These are phyloP conservation scores for Trichoderma sp. DNA, from an alignment of 2,329 filamentous ascomycete species.

Conservation along the genomic window DNA sequence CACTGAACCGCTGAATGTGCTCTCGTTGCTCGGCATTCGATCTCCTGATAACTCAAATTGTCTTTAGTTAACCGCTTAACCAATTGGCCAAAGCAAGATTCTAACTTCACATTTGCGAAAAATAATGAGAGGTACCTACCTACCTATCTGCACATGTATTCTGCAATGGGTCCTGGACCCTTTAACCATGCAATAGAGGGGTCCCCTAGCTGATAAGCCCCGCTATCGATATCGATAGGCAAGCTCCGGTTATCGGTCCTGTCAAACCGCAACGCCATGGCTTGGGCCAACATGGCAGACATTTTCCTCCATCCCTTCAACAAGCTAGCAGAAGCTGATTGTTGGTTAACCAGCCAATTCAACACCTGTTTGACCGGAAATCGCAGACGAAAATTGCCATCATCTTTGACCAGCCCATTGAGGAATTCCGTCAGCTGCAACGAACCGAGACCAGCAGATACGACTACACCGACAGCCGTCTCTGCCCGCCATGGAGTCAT, in stretches of 20 bases:
- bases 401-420: background rate
- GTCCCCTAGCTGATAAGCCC: background rate
- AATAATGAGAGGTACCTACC: too few relatives aligned
- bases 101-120: background rate
- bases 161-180: background rate
- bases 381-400: background rate
- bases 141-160: background rate
- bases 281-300: background rate
- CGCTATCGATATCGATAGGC: background rate
- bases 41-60: background rate
- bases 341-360: background rate
- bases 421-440: background rate
- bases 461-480: background rate
- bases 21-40: background rate
- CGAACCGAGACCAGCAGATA: background rate
- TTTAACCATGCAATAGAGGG: background rate
- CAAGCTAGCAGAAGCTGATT: background rate
- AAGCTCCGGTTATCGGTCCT: constrained; percentile 10
- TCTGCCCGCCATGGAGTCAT: constrained; percentile 49
- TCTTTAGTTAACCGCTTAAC: background rate
- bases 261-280: background rate
- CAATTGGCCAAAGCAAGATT: background rate
- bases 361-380: background rate
- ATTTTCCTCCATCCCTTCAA: background rate
- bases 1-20: too few relatives aligned